Evolutionary conservation across 257 asterid species (phyloP).

Genomic region (Gentiana macrophylla): DNA sequence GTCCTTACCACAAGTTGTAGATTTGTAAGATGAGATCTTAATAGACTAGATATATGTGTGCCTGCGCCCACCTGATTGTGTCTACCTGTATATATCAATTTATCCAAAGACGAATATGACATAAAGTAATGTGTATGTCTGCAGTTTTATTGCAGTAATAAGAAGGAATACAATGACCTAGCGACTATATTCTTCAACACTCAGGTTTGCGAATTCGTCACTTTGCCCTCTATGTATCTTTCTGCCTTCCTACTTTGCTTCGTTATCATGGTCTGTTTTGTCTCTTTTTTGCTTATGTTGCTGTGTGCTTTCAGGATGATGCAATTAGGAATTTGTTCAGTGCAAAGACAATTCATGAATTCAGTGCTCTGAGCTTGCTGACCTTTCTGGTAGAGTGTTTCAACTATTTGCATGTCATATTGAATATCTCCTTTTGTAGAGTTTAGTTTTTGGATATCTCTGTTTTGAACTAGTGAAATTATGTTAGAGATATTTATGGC

Average conservation of each 20-base stretch:
- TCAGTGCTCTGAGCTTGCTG: slow-evolving; percentile 82
- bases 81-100: no score
- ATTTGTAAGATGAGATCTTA: no score
- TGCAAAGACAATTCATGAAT: slow-evolving; percentile 93
- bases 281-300: neutral
- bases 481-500: no score
- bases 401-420: slow-evolving; percentile 7
- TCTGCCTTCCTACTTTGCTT: neutral
- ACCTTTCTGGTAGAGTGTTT: slow-evolving; percentile 63
- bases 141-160: slow-evolving; percentile 72
- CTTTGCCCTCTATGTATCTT: neutral
- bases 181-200: slow-evolving; percentile 98
- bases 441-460: neutral
- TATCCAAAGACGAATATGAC: no score
- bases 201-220: slow-evolving; percentile 44
- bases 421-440: neutral
- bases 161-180: slow-evolving; percentile 88
- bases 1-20: neutral
- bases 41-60: no score
- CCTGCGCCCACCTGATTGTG: no score
- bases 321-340: slow-evolving; percentile 98
- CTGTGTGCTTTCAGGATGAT: slow-evolving; percentile 63
- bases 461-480: no score
- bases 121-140: slow-evolving; percentile 9
- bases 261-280: neutral